These are phyloP conservation scores for Penicillium sp. DNA, from an alignment of 2,329 filamentous ascomycete genomes.

Conservation along the genomic window DNA sequence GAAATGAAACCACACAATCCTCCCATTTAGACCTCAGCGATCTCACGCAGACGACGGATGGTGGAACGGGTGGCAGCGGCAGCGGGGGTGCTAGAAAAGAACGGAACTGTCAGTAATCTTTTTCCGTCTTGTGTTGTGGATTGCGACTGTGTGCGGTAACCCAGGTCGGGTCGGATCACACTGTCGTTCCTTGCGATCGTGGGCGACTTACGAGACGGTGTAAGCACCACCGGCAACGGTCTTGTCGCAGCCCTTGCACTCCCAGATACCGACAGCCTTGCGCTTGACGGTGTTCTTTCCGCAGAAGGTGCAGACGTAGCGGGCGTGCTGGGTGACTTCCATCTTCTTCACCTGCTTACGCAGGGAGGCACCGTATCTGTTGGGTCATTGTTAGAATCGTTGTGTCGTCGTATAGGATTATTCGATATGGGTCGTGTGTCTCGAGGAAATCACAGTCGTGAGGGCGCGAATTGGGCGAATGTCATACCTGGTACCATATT, in stretches of 20 bases:
- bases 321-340: constrained; percentile 97
- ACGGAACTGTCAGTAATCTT: constrained; percentile 1
- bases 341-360: constrained; percentile 99
- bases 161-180: neutral
- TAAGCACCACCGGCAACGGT: constrained; percentile 88
- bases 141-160: neutral
- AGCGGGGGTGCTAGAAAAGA: constrained; percentile 63
- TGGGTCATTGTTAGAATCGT: constrained; percentile 18
- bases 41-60: constrained; percentile 92
- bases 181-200: neutral
- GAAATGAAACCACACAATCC: constrained; percentile 30
- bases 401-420: constrained; percentile 10
- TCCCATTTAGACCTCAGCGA: constrained; percentile 65
- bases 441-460: constrained; percentile 13
- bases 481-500: constrained; percentile 91
- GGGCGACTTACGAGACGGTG: constrained; percentile 77
- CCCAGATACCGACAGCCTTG: constrained; percentile 88
- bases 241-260: constrained; percentile 93
- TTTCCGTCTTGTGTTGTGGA: neutral
- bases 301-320: constrained; percentile 97
- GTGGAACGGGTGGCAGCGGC: constrained; percentile 91
- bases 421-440: constrained; percentile 8
- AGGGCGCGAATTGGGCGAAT: constrained; percentile 20
- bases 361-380: constrained; percentile 95
- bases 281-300: constrained; percentile 92